phyloP scores from a whole-genome alignment of 768 basidiomycete genomes.

The Lentinula sp. region DNA sequence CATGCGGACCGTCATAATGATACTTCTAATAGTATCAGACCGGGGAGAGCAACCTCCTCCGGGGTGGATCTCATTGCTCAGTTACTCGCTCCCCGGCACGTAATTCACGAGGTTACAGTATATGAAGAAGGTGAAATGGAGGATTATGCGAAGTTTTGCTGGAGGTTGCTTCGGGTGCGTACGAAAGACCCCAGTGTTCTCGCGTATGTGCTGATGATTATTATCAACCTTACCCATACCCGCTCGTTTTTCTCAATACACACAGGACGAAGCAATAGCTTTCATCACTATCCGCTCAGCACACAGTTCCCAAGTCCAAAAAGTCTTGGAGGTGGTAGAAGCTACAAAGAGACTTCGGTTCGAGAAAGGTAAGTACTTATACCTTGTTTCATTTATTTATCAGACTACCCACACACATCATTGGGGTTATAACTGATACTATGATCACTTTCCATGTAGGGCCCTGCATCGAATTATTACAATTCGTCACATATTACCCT shows the following conservation, averaged over 20 bases:
- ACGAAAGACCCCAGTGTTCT: no score
- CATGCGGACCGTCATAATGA: not conserved
- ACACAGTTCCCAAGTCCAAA: conserved; percentile 59
- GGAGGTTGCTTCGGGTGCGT: conserved; percentile 51
- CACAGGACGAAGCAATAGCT: conserved; percentile 72
- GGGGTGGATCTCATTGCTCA: conserved; percentile 68
- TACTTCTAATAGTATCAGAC: not conserved
- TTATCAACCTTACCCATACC: no score
- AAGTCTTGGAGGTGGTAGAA: conserved; percentile 76
- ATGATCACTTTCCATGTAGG: conserved; percentile 18
- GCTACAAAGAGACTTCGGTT: conserved; percentile 69
- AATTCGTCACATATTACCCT: conserved; percentile 73
- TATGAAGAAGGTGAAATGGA: conserved; percentile 54
- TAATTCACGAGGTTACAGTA: conserved; percentile 70
- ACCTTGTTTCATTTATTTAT: no score
- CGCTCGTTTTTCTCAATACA: no score
- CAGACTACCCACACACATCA: no score
- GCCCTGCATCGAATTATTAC: conserved; percentile 52
- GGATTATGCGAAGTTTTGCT: conserved; percentile 69
- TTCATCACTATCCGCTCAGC: conserved; percentile 71
- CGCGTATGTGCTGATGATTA: no score
- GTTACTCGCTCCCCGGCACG: conserved; percentile 57
- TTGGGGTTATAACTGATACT: no score
- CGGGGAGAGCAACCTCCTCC: conserved; percentile 38
- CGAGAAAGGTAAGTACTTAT: conserved; percentile 48